Evolutionary conservation across 139 green algal genomes (phyloP), one percentile per base, ranked within the genome.

Genomic region (Monoraphidium neglectum): DNA sequence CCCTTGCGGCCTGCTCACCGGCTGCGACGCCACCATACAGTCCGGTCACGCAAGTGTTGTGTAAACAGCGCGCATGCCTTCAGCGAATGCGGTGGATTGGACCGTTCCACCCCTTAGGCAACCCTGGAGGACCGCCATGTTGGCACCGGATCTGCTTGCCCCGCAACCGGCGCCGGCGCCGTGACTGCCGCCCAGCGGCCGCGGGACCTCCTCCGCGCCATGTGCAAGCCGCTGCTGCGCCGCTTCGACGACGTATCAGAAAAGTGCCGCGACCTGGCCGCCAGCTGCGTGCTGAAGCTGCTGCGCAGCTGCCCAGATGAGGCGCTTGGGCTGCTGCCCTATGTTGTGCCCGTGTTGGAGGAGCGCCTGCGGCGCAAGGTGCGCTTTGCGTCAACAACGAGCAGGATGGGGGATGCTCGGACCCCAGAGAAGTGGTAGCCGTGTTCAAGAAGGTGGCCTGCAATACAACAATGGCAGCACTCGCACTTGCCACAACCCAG

Each of bases 321-420:
- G 1, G 72, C 82, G 18, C 76, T 90, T 24, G 46, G 62, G 24
- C 46, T 91, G 73, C 78, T 89, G 74, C 83, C 86, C 47, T 91
- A 91, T 49, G 65, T 76, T 1, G 77, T 91, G 35, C 83, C 86
- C 23, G 78, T 91, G 10, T 72, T 91, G 46, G 74, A 86, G 49
- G 86, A 89, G 76, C 68, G 84, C 1, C 65, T 89, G 26, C 18
- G 76, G 57, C 43, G 68, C 65, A 38, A 61, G 56, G 21, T 64
- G 30, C n/a, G n/a, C n/a, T n/a, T n/a, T n/a, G n/a, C n/a, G n/a
- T n/a, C n/a, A n/a, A n/a, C n/a, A n/a, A n/a, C n/a, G n/a, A n/a
- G n/a, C n/a, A n/a, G n/a, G n/a, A n/a, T n/a, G n/a, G n/a, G n/a
- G n/a, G n/a, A n/a, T n/a, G n/a, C n/a, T n/a, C n/a, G n/a, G n/a